Conservation (phyloP, 2,329 filamentous ascomycete genomes). For the Hortaea werneckii region DNA sequence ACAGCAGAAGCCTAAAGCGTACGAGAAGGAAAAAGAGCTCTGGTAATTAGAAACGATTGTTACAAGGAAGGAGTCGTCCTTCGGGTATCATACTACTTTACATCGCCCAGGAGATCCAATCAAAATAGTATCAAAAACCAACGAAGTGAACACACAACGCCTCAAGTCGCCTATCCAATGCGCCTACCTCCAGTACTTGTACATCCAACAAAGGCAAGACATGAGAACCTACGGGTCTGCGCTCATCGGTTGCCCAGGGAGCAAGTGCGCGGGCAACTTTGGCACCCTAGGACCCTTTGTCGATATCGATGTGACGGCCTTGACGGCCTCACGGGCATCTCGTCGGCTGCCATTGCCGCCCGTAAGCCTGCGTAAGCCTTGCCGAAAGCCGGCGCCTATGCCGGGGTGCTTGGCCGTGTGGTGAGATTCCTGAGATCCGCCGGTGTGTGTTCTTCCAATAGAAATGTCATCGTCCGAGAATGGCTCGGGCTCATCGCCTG, state of each 20-base stretch:
- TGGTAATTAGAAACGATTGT: no score
- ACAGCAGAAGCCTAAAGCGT: no score
- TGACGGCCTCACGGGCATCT: constrained; percentile 30
- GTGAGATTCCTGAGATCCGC: constrained; percentile 11
- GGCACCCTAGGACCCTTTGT: constrained; percentile 38
- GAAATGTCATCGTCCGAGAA: constrained; percentile 67
- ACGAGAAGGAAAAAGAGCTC: no score
- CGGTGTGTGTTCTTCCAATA: constrained; percentile 32
- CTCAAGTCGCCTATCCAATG: no score
- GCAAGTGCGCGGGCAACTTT: constrained; percentile 32
- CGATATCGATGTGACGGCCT: constrained; percentile 13
- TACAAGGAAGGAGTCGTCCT: no score
- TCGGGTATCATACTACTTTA: no score
- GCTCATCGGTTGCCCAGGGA: background rate
- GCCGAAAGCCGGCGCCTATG: constrained; percentile 35
- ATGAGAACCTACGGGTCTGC: background rate
- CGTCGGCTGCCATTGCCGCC: constrained; percentile 36
- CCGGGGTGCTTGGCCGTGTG: constrained; percentile 7
- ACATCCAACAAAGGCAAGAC: no score
- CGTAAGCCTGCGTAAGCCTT: constrained; percentile 52
- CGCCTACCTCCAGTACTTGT: no score
- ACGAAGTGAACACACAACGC: no score
- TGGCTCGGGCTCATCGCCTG: constrained; percentile 47
- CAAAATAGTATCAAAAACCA: no score
- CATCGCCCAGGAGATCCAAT: no score